Evolutionary conservation across 176 grass and related monocot genomes (phyloP), one percentile per base, ranked within the genome.

Genomic region (Microstegium vimineum): DNA sequence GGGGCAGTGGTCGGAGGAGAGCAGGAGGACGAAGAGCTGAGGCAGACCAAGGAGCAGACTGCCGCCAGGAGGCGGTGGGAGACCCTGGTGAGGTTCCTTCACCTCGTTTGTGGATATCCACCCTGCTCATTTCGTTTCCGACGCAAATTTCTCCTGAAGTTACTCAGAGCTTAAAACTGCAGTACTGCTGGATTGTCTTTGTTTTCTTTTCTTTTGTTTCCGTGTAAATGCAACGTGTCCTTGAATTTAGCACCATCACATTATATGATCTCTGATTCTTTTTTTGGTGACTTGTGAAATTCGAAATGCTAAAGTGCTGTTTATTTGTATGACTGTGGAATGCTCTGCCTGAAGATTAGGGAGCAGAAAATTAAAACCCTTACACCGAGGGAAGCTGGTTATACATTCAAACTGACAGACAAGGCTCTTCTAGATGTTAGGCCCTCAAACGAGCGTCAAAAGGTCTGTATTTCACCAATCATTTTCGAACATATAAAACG

Each of bases 311-410:
- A 2, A 80, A 47, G 32, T 84, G 41, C 25, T 66, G 17, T 69
- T 54, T 62, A 12, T 56, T 87, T 76, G 60, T 73, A 22, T 70
- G n/a, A 56, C 14, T 36, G 12, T 49, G 74, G 28, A 75, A 83
- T 79, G 46, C 47, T 79, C 26, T 63, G 62, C 73, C 67, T 94
- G 76, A 93, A 98, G 96, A 91, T 98, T 63, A 98, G 93, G 72
- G 96, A 98, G 79, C 90, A 95, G 73, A 98, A 98, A 78, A 86
- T 98, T 47, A 98, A 95, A 87, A 92, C 85, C 31, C 92, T 98
- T 78, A 89, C 90, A 41, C 93, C 96, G 3, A 95, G 92, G 74
- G 96, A 98, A 95, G 96, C 93, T 64, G 96, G 96, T 5, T 98
- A 98, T 74, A 90, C 93, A 22, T 93, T 90, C 84, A 94, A 95